Percentiles rank a stretch among this genome's conserved stretches.
Evolutionary conservation across 2,329 filamentous ascomycete genomes (phyloP).

Genomic region (Aspergillus hiratsukae): DNA sequence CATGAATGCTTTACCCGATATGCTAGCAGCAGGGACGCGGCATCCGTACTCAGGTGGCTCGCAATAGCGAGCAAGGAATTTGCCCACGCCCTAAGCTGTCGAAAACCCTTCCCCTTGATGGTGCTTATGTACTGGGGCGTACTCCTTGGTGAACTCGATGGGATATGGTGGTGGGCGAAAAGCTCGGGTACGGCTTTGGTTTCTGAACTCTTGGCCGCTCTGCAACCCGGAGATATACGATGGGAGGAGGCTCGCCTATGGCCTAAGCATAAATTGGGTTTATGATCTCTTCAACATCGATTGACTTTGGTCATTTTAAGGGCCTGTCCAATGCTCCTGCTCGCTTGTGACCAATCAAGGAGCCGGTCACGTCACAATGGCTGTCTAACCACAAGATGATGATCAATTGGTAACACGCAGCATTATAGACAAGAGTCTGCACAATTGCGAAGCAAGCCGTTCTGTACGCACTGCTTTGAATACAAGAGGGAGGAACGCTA

Average conservation of each 20-base stretch:
- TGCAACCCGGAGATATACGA: slow-evolving; percentile 17
- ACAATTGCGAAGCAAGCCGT: neutral
- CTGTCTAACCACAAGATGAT: neutral
- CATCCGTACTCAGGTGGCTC: slow-evolving; percentile 32
- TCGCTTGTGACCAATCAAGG: neutral
- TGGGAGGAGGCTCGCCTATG: slow-evolving; percentile 27
- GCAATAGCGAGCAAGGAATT: slow-evolving; percentile 30
- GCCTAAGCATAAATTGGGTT: slow-evolving; percentile 26
- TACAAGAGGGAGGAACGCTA: neutral
- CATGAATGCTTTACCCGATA: slow-evolving; percentile 26
- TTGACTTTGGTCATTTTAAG: neutral
- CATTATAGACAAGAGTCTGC: neutral
- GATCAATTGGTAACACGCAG: neutral
- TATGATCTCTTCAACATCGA: slow-evolving; percentile 12
- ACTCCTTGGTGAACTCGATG: slow-evolving; percentile 28
- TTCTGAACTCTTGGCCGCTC: slow-evolving; percentile 21
- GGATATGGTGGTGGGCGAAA: slow-evolving; percentile 32
- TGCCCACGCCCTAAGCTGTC: slow-evolving; percentile 24
- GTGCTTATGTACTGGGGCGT: slow-evolving; percentile 36
- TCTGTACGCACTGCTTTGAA: neutral
- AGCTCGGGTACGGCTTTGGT: slow-evolving; percentile 28
- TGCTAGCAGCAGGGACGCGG: slow-evolving; percentile 20
- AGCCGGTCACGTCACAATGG: neutral
- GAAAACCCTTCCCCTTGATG: slow-evolving; percentile 28
- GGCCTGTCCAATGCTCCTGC: neutral